Conservation (phyloP, 2,329 filamentous ascomycete genomes). For the Colletotrichum sp. region DNA sequence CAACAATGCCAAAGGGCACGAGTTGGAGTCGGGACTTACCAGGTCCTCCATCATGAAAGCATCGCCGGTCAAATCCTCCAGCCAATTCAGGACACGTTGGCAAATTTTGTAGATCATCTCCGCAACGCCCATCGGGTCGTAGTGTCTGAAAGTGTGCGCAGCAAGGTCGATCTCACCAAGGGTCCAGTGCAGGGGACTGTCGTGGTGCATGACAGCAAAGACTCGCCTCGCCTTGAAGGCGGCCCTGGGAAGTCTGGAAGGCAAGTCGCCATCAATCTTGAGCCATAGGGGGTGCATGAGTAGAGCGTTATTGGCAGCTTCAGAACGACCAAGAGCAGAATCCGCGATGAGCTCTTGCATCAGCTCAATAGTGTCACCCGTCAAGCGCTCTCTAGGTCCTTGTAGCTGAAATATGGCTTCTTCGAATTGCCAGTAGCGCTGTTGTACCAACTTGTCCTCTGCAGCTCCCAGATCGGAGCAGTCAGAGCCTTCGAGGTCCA, state of each 20-base stretch:
- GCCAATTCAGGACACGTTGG: not conserved
- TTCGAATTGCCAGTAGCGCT: not conserved
- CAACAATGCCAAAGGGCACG: not conserved
- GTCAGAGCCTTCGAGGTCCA: not conserved
- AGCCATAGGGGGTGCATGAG: slow-evolving; percentile 42
- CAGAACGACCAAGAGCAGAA: not conserved
- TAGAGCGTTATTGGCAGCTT: not conserved
- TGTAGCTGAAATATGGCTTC: not conserved
- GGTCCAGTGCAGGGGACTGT: not conserved
- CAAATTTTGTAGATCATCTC: not conserved
- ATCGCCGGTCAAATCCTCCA: not conserved
- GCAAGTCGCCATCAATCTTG: slow-evolving; percentile 54
- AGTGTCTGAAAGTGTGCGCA: not conserved
- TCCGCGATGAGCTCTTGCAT: not conserved
- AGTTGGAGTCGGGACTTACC: not conserved
- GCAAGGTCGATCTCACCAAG: not conserved
- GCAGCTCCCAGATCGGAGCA: not conserved
- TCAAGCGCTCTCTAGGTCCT: not conserved
- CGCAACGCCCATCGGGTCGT: not conserved
- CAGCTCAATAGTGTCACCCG: not conserved
- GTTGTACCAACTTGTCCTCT: not conserved
- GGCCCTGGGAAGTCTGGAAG: slow-evolving; percentile 38
- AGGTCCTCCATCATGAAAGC: not conserved
- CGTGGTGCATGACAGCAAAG: not conserved
- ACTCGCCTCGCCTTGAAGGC: slow-evolving; percentile 39